A percentile compares a stretch with the other conserved stretches of the same genome.
Conservation (phyloP, 108 stramenopile species). For the Stephanodiscus minutulus region DNA sequence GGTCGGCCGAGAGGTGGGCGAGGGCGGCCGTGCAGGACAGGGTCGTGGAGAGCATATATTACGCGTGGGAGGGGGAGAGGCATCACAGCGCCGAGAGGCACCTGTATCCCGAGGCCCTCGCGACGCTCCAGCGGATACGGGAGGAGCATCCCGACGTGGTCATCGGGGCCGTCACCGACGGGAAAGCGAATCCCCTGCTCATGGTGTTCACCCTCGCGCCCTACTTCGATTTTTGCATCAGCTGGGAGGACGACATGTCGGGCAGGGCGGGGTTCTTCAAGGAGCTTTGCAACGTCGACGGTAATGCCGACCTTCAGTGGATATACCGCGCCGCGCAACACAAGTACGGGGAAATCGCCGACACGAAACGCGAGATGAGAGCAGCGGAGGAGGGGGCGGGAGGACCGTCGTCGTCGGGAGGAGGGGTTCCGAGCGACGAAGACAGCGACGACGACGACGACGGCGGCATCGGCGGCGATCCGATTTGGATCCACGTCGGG, state of each 20-base stretch:
- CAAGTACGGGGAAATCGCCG: slow-evolving; percentile 66
- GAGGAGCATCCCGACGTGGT: slow-evolving; percentile 77
- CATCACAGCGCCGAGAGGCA: slow-evolving; percentile 89
- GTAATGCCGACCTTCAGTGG: slow-evolving; percentile 83
- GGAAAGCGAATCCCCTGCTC: slow-evolving; percentile 79
- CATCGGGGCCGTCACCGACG: slow-evolving; percentile 90
- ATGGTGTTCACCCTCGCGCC: slow-evolving; percentile 89
- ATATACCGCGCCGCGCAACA: slow-evolving; percentile 86
- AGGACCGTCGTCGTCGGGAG: slow-evolving; percentile 2
- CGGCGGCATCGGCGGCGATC: slow-evolving; percentile 45
- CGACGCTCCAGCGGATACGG: slow-evolving; percentile 71
- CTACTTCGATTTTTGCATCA: slow-evolving; percentile 89
- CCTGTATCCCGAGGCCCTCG: slow-evolving; percentile 72
- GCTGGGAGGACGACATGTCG: slow-evolving; percentile 88
- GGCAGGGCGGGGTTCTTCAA: slow-evolving; percentile 77
- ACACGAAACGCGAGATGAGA: slow-evolving; percentile 52
- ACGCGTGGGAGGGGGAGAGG: slow-evolving; percentile 88
- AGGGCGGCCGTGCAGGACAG: slow-evolving; percentile 66
- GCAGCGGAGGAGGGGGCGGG: slow-evolving; percentile 22
- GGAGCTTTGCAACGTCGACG: slow-evolving; percentile 64
- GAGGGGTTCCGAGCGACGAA: no score
- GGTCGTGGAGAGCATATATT: slow-evolving; percentile 78
- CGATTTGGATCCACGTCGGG: slow-evolving; percentile 85
- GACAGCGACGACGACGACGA: slow-evolving; percentile 30
- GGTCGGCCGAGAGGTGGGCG: slow-evolving; percentile 78